phyloP scores from a whole-genome alignment of 1,139 yeast species.

The Torulaspora globosa region DNA sequence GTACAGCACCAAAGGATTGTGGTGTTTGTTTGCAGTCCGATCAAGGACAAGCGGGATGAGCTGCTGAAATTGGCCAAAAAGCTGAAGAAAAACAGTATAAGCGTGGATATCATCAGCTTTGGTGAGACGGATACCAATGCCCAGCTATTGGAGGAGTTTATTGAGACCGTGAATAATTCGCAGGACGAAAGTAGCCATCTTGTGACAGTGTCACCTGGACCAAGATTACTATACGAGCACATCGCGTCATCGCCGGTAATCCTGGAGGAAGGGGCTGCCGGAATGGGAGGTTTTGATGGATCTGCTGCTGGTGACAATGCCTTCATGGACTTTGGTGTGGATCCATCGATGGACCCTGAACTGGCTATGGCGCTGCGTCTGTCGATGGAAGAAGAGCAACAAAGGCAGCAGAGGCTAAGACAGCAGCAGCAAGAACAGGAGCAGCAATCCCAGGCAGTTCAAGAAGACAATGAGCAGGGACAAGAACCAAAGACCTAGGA shows the following conservation, averaged over 20 bases:
- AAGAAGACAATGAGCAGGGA: conserved; percentile 5
- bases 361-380: conserved; percentile 79
- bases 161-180: conserved; percentile 64
- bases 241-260: conserved; percentile 35
- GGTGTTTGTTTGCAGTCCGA: conserved; percentile 86
- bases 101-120: conserved; percentile 84
- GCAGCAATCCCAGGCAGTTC: not conserved
- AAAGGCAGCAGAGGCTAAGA: conserved; percentile 40
- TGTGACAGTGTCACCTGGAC: conserved; percentile 85
- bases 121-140: conserved; percentile 85
- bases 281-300: conserved; percentile 41
- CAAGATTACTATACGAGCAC: conserved; percentile 56
- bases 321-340: conserved; percentile 61
- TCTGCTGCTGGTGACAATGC: conserved; percentile 48
- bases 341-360: conserved; percentile 95
- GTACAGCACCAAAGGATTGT: conserved; percentile 88
- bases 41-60: conserved; percentile 59
- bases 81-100: conserved; percentile 88
- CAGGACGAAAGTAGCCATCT: conserved; percentile 75
- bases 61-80: conserved; percentile 83
- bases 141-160: conserved; percentile 73
- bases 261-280: conserved; percentile 36
- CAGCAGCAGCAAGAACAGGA: conserved; percentile 25
- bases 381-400: conserved; percentile 44
- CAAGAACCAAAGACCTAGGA: conserved; percentile 12